phyloP scores from a whole-genome alignment of 208 protist genomes.

The Leishmania aethiopica region DNA sequence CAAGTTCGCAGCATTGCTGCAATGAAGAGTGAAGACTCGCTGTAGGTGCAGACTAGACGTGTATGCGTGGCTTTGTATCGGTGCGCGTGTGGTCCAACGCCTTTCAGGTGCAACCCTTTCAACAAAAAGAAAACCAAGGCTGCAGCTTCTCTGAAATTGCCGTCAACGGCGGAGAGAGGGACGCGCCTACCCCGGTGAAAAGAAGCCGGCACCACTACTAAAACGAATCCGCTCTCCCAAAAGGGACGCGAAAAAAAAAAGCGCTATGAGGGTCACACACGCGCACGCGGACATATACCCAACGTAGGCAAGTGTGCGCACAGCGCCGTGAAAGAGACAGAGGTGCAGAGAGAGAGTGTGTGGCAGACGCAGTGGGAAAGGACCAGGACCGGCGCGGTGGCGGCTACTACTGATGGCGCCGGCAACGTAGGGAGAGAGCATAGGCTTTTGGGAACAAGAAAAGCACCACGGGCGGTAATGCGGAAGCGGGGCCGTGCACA shows the following conservation, averaged over 20 bases:
- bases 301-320: background rate
- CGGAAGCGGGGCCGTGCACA: background rate
- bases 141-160: background rate
- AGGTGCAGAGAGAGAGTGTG: background rate
- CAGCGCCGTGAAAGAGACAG: background rate
- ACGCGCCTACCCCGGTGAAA: background rate
- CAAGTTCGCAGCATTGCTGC: slow-evolving; percentile 43
- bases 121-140: background rate
- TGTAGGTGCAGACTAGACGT: background rate
- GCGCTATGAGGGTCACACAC: background rate
- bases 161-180: background rate
- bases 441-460: background rate
- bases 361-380: background rate
- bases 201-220: background rate
- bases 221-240: background rate
- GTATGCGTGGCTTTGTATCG: background rate
- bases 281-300: background rate
- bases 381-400: background rate
- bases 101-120: background rate
- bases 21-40: background rate
- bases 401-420: background rate
- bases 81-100: no score
- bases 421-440: background rate
- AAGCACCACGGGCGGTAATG: background rate
- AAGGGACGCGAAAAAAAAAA: background rate